Base-by-base conservation (phyloP, 495 filamentous ascomycete genomes). In the Trichocladium uniseriatum region DNA sequence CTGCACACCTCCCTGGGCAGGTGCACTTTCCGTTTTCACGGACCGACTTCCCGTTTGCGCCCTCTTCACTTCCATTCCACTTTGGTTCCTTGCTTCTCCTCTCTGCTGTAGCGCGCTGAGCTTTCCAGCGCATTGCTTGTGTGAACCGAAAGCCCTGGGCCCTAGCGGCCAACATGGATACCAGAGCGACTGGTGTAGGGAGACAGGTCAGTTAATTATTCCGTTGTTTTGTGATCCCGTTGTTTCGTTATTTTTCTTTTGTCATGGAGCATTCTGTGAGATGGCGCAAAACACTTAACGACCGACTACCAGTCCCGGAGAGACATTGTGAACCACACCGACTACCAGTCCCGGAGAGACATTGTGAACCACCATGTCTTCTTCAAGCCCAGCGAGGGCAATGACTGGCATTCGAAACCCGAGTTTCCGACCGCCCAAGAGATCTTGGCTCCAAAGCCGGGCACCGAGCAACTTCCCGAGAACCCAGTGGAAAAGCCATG, bases 351-450 rank as follows among this genome's bases (percentile, higher is more conserved):
- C 6, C 59, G 57, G 18, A 44, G 59, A 7, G 49, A 58, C 14
- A 62, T 55, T 13, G 62, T 68, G 19, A 52, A 60, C 11, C 28
- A 53, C 0, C 62, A 69, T 36, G 45, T 68, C 18, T 56, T 57
- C 38, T 57, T 53, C 28, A 45, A 54, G 43, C 32, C 56, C 28
- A 19, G 46, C 38, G 20, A 53, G 27, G 35, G 49, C 19, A 22
- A 50, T 5, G 63, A 61, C 51, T 79, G 76, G 76, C 63, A 56
- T 21, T 56, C 43, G 8, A 57, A 60, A 8, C 70, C 76, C 0
- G 73, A 77, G 22, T 39, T 76, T 5, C 76, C 76, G 7, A 68
- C 63, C 0, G 43, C 66, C 1, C 47, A 51, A 14, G 59, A 66
- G 59, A 67, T 67, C 38, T 43, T 70, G 19, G 62, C 61, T 19